Percentiles rank a stretch among this genome's conserved stretches.
Evolutionary conservation across 306 rosid species (phyloP).

Genomic region (Cicer chorassanicum): DNA sequence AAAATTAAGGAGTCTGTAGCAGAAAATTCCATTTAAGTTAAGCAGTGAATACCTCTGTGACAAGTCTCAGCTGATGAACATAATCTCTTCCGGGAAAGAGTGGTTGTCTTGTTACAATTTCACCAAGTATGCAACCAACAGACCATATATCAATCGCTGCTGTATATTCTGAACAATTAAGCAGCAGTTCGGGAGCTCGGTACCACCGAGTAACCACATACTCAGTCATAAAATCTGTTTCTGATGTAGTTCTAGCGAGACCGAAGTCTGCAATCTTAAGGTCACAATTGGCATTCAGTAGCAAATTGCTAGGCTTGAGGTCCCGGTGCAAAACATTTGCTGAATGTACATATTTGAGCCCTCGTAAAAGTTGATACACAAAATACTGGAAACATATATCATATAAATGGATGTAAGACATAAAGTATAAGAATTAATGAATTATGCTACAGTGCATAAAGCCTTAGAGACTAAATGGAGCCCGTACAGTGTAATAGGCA

Average conservation of each 20-base stretch:
- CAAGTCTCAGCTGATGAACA: constrained; percentile 92
- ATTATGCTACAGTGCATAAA: constrained; percentile 11
- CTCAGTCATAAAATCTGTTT: constrained; percentile 98
- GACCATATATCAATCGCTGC: constrained; percentile 99
- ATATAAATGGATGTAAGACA: constrained; percentile 41
- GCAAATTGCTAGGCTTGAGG: constrained; percentile 93
- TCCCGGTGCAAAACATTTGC: constrained; percentile 96
- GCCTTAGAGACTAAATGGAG: background rate
- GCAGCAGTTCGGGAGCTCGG: constrained; percentile 93
- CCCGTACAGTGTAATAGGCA: background rate
- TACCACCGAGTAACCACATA: constrained; percentile 99
- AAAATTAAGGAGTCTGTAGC: constrained; percentile 12
- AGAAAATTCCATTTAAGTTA: constrained; percentile 11
- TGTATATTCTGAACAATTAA: constrained; percentile 92
- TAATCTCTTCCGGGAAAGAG: constrained; percentile 95
- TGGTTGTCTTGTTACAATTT: constrained; percentile 83
- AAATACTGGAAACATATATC: constrained; percentile 71
- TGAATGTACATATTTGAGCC: constrained; percentile 91
- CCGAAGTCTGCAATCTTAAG: constrained; percentile 98
- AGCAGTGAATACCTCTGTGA: constrained; percentile 71
- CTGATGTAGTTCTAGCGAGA: constrained; percentile 98
- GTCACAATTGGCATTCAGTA: constrained; percentile 93
- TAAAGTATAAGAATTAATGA: constrained; percentile 33
- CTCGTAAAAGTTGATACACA: constrained; percentile 91
- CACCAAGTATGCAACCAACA: constrained; percentile 96